Base-by-base conservation (phyloP, 2,329 filamentous ascomycete species). In the Pyrenochaeta sp. region DNA sequence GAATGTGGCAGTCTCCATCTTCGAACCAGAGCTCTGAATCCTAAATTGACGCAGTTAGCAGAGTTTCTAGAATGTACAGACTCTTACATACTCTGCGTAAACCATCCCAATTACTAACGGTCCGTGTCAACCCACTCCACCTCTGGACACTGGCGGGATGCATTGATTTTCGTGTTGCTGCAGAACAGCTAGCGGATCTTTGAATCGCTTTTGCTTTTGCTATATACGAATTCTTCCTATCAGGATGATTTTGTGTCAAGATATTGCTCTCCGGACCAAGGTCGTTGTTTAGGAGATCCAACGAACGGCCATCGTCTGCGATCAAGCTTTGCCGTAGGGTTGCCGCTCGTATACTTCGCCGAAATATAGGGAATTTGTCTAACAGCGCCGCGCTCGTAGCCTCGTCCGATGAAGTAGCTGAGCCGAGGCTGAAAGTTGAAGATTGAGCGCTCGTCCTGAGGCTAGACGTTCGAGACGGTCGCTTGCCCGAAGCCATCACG, bases 11-110 rank as follows among this genome's bases (percentile, higher is more conserved):
- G 70, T 92, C 87, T 13, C 88, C 90, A 61, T 88, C 78, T 10
- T 83, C 80, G 59, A 84, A 82, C 88, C 88, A 93, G 2, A 94
- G 80, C 64, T 92, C 90, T 2, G 85, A 81, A 65, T 93, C 91
- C 90, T 93, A 28, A 30, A 12, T 8, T n/a, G 12, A 2, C 34
- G 50, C 13, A 32, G n/a, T 66, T 51, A 62, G 59, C 32, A 49
- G 37, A 32, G 53, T 45, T 39, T n/a, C 19, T 24, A 19, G 42
- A 36, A 45, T 44, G 28, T 10, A 44, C 28, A 4, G 27, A 15
- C 19, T 24, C 40, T n/a, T 6, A 69, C 77, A 65, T 72, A 83
- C 82, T 57, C 75, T 79, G 61, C 79, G 74, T 27, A 84, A 64
- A 10, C 78, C 76, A 69, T 83, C 80, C 82, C 82, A 84, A 50